Evolutionary conservation across 78 protist species (phyloP).

Genomic region (Dictyostelium capitatum): DNA sequence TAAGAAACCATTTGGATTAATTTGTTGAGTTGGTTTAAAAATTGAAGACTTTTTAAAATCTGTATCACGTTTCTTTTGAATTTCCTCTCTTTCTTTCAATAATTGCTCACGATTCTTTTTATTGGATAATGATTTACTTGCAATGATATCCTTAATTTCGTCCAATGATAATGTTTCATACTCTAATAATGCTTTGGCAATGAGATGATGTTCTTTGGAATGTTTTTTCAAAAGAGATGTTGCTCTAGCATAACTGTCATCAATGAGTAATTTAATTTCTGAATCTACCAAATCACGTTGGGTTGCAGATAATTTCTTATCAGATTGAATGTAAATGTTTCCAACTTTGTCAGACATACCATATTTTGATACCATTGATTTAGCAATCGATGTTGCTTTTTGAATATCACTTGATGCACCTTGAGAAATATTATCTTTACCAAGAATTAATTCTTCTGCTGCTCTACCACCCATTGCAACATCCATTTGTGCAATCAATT

Average conservation of each 20-base stretch:
- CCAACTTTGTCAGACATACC: constrained; percentile 89
- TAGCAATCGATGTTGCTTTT: constrained; percentile 65
- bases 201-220: constrained; percentile 71
- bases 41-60: background rate
- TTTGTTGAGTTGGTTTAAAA: background rate
- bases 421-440: constrained; percentile 86
- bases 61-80: constrained; percentile 38
- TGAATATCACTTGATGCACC: constrained; percentile 77
- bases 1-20: background rate
- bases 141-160: constrained; percentile 74
- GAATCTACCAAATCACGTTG: constrained; percentile 72
- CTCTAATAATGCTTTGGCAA: constrained; percentile 89
- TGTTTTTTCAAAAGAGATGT: constrained; percentile 40
- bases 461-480: constrained; percentile 96
- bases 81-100: constrained; percentile 48
- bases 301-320: constrained; percentile 14
- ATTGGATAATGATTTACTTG: constrained; percentile 4
- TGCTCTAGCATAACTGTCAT: constrained; percentile 77
- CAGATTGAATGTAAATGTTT: constrained; percentile 71
- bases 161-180: constrained; percentile 86
- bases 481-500: constrained; percentile 87
- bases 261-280: constrained; percentile 65
- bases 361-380: constrained; percentile 84
- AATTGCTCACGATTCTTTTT: constrained; percentile 44
- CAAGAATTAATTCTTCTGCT: constrained; percentile 94